These are phyloP conservation scores for Filobasidium uniguttulatum DNA, from an alignment of 1,284 basidiomycete species.

Conservation along the genomic window DNA sequence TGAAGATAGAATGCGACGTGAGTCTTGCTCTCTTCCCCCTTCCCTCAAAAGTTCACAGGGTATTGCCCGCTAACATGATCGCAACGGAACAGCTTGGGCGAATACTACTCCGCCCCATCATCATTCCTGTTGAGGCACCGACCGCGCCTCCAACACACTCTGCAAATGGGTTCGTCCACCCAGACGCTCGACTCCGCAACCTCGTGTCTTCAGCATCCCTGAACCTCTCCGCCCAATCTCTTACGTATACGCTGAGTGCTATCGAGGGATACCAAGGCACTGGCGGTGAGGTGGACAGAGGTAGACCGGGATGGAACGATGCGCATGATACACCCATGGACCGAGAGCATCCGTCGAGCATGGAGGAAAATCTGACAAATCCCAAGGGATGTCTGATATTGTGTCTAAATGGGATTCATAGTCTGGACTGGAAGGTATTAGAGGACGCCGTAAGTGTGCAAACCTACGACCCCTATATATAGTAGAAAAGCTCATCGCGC, in stretches of 20 bases:
- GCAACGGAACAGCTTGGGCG: background rate
- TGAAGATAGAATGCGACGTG: constrained; percentile 4
- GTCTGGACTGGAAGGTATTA: background rate
- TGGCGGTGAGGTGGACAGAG: background rate
- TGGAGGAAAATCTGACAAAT: background rate
- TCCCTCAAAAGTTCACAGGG: background rate
- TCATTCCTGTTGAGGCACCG: background rate
- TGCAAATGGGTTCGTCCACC: background rate
- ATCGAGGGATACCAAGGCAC: background rate
- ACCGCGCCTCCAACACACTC: background rate
- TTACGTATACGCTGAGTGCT: background rate
- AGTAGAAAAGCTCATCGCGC: too few species aligned
- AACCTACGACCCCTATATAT: too few species aligned
- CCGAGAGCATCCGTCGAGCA: background rate
- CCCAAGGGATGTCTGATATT: background rate
- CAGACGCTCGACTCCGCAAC: background rate
- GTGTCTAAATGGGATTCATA: background rate
- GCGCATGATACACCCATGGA: background rate
- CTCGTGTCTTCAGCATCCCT: too few species aligned
- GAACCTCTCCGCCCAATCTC: background rate
- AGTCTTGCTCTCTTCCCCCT: background rate
- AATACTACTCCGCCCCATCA: background rate
- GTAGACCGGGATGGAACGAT: background rate
- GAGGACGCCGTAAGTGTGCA: constrained; percentile 1
- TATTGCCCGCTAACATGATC: background rate